A percentile compares a stretch with the other conserved stretches of the same genome.
phyloP scores from a whole-genome alignment of 805 yeast species.

The Schwanniomyces vanrijiae region DNA sequence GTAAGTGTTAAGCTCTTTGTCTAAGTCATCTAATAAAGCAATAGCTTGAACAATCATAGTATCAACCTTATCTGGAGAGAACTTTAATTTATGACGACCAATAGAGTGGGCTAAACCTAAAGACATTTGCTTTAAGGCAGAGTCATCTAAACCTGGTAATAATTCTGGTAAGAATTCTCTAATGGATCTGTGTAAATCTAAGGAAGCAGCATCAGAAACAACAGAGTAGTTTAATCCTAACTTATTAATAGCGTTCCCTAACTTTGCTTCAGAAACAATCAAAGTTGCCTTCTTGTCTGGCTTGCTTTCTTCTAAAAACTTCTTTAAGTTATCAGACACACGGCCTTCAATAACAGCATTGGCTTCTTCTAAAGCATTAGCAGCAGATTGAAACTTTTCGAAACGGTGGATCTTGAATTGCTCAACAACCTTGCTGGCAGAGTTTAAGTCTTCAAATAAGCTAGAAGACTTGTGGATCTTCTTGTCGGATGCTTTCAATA shows the following conservation, averaged over 20 bases:
- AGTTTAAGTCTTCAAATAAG: constrained; percentile 72
- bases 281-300: constrained; percentile 81
- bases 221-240: constrained; percentile 84
- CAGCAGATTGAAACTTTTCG: constrained; percentile 92
- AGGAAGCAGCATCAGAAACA: constrained; percentile 91
- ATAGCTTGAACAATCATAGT: constrained; percentile 99
- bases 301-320: constrained; percentile 71
- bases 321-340: constrained; percentile 81
- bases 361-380: constrained; percentile 94
- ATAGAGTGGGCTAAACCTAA: constrained; percentile 97
- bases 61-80: constrained; percentile 97
- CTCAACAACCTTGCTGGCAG: constrained; percentile 80
- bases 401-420: constrained; percentile 95
- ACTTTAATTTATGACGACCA: constrained; percentile 97
- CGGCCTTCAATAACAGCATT: constrained; percentile 90
- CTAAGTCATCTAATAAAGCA: constrained; percentile 93
- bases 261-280: constrained; percentile 91
- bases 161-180: constrained; percentile 92
- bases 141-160: constrained; percentile 87
- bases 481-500: constrained; percentile 96
- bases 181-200: constrained; percentile 93
- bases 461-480: constrained; percentile 85
- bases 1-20: constrained; percentile 95
- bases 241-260: constrained; percentile 95
- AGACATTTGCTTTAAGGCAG: constrained; percentile 89